Conservation (phyloP, 306 rosid genomes). For the Prunus kanzakura region DNA sequence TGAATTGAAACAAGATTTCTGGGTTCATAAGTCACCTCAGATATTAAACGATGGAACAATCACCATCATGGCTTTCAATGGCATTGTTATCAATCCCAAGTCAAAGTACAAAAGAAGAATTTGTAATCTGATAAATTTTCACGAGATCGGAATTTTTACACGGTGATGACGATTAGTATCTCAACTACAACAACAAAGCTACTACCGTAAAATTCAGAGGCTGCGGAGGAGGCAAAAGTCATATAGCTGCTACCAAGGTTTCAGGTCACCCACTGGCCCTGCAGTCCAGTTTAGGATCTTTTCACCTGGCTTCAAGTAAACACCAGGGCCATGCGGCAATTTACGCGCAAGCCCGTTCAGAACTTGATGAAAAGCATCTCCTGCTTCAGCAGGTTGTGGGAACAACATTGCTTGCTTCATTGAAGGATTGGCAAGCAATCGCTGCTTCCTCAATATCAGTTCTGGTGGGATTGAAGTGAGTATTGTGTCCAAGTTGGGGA, state of each 20-base stretch:
- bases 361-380: slow-evolving; percentile 96
- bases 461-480: slow-evolving; percentile 90
- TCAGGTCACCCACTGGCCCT: slow-evolving; percentile 76
- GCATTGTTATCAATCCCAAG: neutral
- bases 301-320: slow-evolving; percentile 64
- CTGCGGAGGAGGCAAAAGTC: neutral
- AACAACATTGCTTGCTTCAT: slow-evolving; percentile 99
- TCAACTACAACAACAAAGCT: slow-evolving; percentile 7
- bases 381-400: slow-evolving; percentile 87
- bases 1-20: too few relatives aligned
- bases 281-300: slow-evolving; percentile 89
- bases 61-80: slow-evolving; percentile 14
- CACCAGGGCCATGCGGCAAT: slow-evolving; percentile 60
- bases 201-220: neutral
- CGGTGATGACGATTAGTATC: neutral
- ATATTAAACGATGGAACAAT: neutral
- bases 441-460: slow-evolving; percentile 75
- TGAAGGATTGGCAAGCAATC: slow-evolving; percentile 95
- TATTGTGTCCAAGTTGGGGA: slow-evolving; percentile 77
- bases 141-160: slow-evolving; percentile 16
- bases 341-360: slow-evolving; percentile 92
- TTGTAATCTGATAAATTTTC: neutral
- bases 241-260: slow-evolving; percentile 2
- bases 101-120: neutral
- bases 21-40: neutral